Conservation (phyloP, 1,284 basidiomycete genomes). For the Baeospora myosura region DNA sequence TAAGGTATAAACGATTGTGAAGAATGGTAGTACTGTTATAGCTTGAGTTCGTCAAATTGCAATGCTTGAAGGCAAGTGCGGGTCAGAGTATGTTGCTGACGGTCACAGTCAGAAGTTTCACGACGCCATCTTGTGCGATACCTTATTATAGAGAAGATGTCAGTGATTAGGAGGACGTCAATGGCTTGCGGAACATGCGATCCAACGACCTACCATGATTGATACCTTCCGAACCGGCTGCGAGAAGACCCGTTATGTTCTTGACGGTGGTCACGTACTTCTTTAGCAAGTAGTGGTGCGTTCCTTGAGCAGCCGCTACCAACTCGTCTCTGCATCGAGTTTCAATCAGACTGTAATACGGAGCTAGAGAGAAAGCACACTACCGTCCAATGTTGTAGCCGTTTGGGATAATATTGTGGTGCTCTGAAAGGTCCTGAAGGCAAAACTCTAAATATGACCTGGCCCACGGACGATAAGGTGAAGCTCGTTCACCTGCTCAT, state of each 20-base stretch:
- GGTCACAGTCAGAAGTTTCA: too few species aligned
- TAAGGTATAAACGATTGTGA: too few species aligned
- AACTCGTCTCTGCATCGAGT: conserved; percentile 32
- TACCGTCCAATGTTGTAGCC: conserved; percentile 50
- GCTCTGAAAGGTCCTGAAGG: conserved; percentile 27
- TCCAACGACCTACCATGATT: too few species aligned
- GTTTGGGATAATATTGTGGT: conserved; percentile 45
- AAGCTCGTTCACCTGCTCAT: conserved; percentile 59
- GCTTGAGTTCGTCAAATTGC: too few species aligned
- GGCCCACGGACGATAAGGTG: not conserved
- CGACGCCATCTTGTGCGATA: too few species aligned
- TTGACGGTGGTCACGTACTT: conserved; percentile 42
- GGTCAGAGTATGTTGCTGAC: too few species aligned
- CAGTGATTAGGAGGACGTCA: too few species aligned
- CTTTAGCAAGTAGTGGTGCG: conserved; percentile 33
- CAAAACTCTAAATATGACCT: not conserved
- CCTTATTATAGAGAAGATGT: too few species aligned
- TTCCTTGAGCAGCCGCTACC: conserved; percentile 36
- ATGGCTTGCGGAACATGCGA: too few species aligned
- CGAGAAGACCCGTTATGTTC: conserved; percentile 42
- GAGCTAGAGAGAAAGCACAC: not conserved
- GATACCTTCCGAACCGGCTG: conserved; percentile 42
- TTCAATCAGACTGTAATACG: not conserved
- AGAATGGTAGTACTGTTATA: too few species aligned
- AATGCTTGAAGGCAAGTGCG: too few species aligned